These are phyloP conservation scores for Aspergillus oerlinghausenensis DNA, from an alignment of 2,329 filamentous ascomycete genomes.

Conservation along the genomic window DNA sequence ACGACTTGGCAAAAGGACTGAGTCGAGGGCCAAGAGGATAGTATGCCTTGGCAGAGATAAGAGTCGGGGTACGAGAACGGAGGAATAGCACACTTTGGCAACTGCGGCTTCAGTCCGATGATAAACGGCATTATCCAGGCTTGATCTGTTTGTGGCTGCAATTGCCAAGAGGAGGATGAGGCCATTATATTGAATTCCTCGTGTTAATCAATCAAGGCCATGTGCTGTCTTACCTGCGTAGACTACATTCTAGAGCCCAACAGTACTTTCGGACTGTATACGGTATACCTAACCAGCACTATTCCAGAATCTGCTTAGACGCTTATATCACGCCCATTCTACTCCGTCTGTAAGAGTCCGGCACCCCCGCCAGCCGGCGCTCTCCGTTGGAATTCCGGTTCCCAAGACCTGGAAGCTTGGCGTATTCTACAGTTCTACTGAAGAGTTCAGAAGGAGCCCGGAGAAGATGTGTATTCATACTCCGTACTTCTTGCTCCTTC, in stretches of 20 bases:
- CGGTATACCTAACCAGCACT: too few relatives aligned
- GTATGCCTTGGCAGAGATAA: conserved; percentile 12
- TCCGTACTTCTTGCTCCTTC: too few relatives aligned
- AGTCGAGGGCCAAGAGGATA: neutral
- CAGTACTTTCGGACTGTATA: too few relatives aligned
- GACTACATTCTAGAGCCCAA: too few relatives aligned
- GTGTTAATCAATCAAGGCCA: neutral
- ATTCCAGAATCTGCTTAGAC: neutral
- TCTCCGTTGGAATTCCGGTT: neutral
- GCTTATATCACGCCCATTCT: neutral
- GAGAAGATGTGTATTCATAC: too few relatives aligned
- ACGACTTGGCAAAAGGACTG: neutral
- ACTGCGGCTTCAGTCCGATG: neutral
- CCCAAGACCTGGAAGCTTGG: neutral
- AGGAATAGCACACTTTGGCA: neutral
- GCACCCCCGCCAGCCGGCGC: neutral
- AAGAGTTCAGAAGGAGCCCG: too few relatives aligned
- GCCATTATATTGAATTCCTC: neutral
- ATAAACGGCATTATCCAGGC: neutral
- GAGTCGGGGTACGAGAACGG: neutral
- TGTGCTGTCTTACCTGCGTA: neutral
- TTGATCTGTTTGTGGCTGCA: neutral
- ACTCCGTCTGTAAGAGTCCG: neutral
- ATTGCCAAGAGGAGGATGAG: neutral
- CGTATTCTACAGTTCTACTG: neutral